These are phyloP conservation scores for Tylopilus vinaceipallidus DNA, from an alignment of 768 basidiomycete species.

Conservation along the genomic window DNA sequence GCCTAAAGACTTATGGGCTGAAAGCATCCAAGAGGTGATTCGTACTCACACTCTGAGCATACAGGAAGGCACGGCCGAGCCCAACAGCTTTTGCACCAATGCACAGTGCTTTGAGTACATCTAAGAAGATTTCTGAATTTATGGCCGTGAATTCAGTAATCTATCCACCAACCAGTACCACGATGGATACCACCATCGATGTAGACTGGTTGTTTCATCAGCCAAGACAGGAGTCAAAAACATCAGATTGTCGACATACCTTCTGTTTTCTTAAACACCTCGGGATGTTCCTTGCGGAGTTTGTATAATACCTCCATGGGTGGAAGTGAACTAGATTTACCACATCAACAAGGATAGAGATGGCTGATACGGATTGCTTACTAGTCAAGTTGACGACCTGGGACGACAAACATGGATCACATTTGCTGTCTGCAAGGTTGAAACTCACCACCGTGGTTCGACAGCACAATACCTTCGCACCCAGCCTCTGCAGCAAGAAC, in stretches of 20 bases:
- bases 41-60: conserved; percentile 70
- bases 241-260: conserved; percentile 34
- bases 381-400: conserved; percentile 80
- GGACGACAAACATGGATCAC: conserved; percentile 1
- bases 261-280: conserved; percentile 71
- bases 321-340: conserved; percentile 58
- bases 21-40: neutral
- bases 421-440: neutral
- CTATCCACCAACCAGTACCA: conserved; percentile 59
- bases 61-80: conserved; percentile 82
- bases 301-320: conserved; percentile 76
- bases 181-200: conserved; percentile 77
- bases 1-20: conserved; percentile 44
- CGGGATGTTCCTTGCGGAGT: conserved; percentile 69
- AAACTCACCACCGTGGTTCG: conserved; percentile 81
- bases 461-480: conserved; percentile 83
- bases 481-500: conserved; percentile 81
- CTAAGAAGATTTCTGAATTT: conserved; percentile 31
- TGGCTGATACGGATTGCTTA: conserved; percentile 32
- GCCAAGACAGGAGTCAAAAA: neutral
- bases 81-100: conserved; percentile 87
- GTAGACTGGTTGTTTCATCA: conserved; percentile 53
- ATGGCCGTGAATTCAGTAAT: neutral
- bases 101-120: conserved; percentile 88
- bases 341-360: conserved; percentile 3